Evolutionary conservation across 1,139 yeast species (phyloP), one percentile per base, ranked within the genome.

Genomic region (Wickerhamiella pararugosa): DNA sequence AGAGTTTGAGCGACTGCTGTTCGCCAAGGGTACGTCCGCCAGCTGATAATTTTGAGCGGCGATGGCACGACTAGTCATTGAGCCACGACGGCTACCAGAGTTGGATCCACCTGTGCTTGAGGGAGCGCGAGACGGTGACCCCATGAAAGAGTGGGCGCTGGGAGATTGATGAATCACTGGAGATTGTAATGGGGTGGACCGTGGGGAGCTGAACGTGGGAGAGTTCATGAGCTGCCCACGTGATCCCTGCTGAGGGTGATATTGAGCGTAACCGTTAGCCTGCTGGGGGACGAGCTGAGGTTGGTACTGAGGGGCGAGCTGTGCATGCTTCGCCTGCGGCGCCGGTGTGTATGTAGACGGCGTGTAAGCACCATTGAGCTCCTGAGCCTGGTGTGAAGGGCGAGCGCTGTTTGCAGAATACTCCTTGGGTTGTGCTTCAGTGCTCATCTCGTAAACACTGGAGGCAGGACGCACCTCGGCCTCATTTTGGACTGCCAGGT

Each of bases 181-280:
- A 29, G 29, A 35, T 25, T 8, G 41, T 33, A 7, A 32, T 36
- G 15, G 32, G 29, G 27, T 38, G 41, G 15, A 38, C 26, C 6
- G 41, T 36, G n/a, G 36, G 5, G 36, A 21, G 25, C 36, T 36
- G 4, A 32, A 30, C 6, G 33, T 10, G 2, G 41, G 41, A 2
- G 33, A 21, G 25, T 32, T 11, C 28, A 32, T 36, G n/a, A 38
- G 41, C 25, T 38, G 41, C 33, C 21, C 33, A 31, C 10, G 32
- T n/a, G 21, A 10, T 15, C 21, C 33, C 8, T 32, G 34, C 26
- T 9, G 26, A 15, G 34, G 34, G 32, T 6, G 9, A 7, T 6
- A n/a, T 11, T 29, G 32, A 7, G 21, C 34, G 11, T 10, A 31
- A 3, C 27, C 31, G 9, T 32, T 7, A 4, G 15, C 25, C 6